Evolutionary conservation across 495 filamentous ascomycete genomes (phyloP), one percentile per base, ranked within the genome.

Genomic region (Trichocladium uniseriatum): DNA sequence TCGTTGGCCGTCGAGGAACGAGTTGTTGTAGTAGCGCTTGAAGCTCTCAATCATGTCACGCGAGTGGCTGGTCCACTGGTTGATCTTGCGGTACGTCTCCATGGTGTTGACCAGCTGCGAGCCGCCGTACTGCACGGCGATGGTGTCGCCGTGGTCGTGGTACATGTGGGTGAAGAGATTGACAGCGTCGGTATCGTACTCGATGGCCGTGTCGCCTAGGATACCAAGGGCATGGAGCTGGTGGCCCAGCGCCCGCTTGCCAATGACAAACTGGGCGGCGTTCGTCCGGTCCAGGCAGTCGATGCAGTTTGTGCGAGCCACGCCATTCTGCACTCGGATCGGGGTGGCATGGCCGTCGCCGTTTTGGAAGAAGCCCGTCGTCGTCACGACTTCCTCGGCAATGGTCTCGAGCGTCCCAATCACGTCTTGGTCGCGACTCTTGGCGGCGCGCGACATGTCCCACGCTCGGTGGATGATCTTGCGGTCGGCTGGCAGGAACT

Each of bases 21-120:
- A 95, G 64, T 98, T 98, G 65, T 97, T 94, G 69, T 98, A 98
- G 69, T 97, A 98, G 27, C 92, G 81, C 63, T 97, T 98, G 73
- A 98, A 96, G 64, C 87, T 94, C 66, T 98, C 92, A 9, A 98
- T 87, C 92, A 98, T 98, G 64, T 98, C 92, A 37, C 92, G 78
- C 6, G 92, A 95, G 58, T 94, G 87, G 54, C 89, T 95, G 34
- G 87, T 95, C 92, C 92, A 98, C 62, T 96, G 90, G 52, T 97
- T 97, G 62, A 95, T 94, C 65, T 95, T 96, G 43, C 92, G 82
- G 64, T 98, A 98, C 2, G 94, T 97, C 49, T 90, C 90, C 91
- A 96, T 95, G 1, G 92, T 98, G 65, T 98, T 98, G 50, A 98
- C 92, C 1, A 98, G 75, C 64, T 97, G 92, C 9, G 90, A 96